A percentile compares a stretch with the other conserved stretches of the same genome.
Conservation (phyloP, 1,139 yeast genomes). For the Scheffersomyces titani region DNA sequence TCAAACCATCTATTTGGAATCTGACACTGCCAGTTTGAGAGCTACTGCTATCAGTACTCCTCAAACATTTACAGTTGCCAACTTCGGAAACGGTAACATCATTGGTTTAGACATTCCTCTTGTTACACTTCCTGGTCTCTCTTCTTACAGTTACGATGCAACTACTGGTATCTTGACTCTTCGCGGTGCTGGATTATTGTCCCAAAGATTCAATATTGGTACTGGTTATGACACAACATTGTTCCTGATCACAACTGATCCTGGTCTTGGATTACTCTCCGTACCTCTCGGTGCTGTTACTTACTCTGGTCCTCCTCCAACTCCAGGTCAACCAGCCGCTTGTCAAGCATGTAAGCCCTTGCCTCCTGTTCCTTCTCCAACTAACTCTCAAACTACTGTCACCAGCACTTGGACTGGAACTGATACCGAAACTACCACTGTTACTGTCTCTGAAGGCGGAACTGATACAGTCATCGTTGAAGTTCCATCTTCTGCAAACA, state of each 20-base stretch:
- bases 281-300: slow-evolving; percentile 15
- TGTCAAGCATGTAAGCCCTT: slow-evolving; percentile 15
- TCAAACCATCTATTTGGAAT: slow-evolving; percentile 15
- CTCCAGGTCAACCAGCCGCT: slow-evolving; percentile 15
- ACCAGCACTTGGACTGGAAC: not conserved
- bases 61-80: slow-evolving; percentile 25
- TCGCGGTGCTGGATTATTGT: slow-evolving; percentile 2
- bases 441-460: too few relatives aligned
- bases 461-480: too few relatives aligned
- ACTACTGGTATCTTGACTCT: slow-evolving; percentile 18
- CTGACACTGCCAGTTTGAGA: slow-evolving; percentile 10
- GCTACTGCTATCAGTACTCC: slow-evolving; percentile 15
- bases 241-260: slow-evolving; percentile 15
- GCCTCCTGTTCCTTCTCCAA: slow-evolving; percentile 7
- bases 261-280: slow-evolving; percentile 9
- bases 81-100: slow-evolving; percentile 32
- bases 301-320: slow-evolving; percentile 18
- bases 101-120: slow-evolving; percentile 22
- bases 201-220: slow-evolving; percentile 19
- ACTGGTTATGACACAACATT: slow-evolving; percentile 17
- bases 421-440: too few relatives aligned
- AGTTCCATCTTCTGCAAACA: not conserved
- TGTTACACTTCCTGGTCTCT: slow-evolving; percentile 9
- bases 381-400: not conserved
- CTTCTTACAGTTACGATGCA: slow-evolving; percentile 9